These are phyloP conservation scores for Hanseniaspora opuntiae DNA, from an alignment of 805 yeast species.

Conservation along the genomic window DNA sequence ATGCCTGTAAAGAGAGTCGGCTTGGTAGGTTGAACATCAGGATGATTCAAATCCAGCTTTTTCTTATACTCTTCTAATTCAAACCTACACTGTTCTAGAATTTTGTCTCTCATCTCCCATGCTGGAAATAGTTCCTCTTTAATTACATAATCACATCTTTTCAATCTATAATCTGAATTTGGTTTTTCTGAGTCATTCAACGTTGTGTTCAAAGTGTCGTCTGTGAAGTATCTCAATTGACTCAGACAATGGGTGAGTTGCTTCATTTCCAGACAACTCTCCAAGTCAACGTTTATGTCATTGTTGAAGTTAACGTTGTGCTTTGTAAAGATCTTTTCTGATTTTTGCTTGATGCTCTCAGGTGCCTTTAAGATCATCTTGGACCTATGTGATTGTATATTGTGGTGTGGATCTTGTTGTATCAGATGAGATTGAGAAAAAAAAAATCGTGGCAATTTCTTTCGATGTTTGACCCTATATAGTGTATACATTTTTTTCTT, in stretches of 20 bases:
- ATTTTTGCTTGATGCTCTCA: not conserved
- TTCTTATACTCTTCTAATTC: slow-evolving; percentile 23
- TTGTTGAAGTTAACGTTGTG: not conserved
- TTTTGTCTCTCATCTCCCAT: slow-evolving; percentile 32
- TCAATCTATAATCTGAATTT: slow-evolving; percentile 14
- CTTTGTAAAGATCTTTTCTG: not conserved
- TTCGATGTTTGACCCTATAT: no score
- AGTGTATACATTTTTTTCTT: no score
- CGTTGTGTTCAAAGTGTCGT: slow-evolving; percentile 34
- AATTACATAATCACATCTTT: slow-evolving; percentile 28
- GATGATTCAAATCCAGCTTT: slow-evolving; percentile 22
- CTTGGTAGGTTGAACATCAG: not conserved
- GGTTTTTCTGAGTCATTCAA: slow-evolving; percentile 30
- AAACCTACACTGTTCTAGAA: slow-evolving; percentile 31
- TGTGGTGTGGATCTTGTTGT: no score
- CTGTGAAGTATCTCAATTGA: slow-evolving; percentile 25
- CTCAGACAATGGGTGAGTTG: slow-evolving; percentile 3
- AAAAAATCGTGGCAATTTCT: no score
- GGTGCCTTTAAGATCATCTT: slow-evolving; percentile 1
- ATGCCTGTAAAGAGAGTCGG: slow-evolving; percentile 17
- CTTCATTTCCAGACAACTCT: slow-evolving; percentile 8
- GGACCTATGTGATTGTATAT: no score
- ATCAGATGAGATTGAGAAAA: no score
- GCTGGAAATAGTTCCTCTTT: slow-evolving; percentile 30
- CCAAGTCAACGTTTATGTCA: not conserved